Conservation (phyloP, 495 filamentous ascomycete genomes). For the Penicillium soppii region DNA sequence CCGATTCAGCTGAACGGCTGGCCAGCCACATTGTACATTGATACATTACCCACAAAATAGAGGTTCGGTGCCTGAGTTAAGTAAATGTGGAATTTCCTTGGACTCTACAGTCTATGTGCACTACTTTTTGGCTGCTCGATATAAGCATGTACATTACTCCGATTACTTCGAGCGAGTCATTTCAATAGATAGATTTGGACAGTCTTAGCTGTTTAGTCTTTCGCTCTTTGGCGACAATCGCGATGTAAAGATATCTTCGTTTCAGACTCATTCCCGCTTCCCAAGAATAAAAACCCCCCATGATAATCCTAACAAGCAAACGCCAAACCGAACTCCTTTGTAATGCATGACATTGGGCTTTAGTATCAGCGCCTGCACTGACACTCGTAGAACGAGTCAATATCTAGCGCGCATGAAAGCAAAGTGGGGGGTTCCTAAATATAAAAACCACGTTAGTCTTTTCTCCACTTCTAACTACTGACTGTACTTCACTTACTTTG, state of each 20-base stretch:
- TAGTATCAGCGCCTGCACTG: conserved; percentile 17
- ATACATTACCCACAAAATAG: not conserved
- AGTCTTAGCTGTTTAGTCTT: not conserved
- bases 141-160: not conserved
- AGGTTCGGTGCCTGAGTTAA: not conserved
- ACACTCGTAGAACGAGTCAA: conserved; percentile 1
- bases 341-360: conserved; percentile 6
- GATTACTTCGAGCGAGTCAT: not conserved
- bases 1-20: conserved; percentile 61
- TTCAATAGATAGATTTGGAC: not conserved
- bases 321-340: conserved; percentile 12
- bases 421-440: conserved; percentile 42
- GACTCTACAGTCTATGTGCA: not conserved
- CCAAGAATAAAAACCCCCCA: too few species aligned
- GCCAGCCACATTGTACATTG: conserved; percentile 15
- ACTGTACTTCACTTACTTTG: conserved; percentile 32
- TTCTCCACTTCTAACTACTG: not conserved
- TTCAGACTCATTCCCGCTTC: too few species aligned
- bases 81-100: not conserved
- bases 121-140: not conserved
- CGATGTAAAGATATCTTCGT: conserved; percentile 1
- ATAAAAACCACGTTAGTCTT: not conserved
- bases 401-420: conserved; percentile 45
- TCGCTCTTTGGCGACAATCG: not conserved
- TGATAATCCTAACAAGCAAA: too few species aligned